A percentile compares a stretch with the other conserved stretches of the same genome.
Evolutionary conservation across 2,329 filamentous ascomycete species (phyloP).

Genomic region (Lomentospora prolificans): DNA sequence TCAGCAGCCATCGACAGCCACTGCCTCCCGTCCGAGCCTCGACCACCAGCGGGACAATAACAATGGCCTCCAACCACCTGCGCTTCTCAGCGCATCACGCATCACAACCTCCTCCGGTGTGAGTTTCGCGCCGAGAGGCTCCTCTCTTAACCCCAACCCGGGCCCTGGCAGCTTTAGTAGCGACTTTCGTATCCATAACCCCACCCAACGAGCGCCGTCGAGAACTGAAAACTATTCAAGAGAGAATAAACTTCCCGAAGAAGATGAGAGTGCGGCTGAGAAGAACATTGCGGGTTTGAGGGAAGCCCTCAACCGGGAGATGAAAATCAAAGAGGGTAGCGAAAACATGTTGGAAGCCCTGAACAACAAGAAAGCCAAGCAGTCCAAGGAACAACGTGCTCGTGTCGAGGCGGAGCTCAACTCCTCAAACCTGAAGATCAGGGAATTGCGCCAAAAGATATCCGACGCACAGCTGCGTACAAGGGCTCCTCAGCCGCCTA

Average conservation of each 20-base stretch:
- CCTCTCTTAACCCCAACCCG: conserved; percentile 60
- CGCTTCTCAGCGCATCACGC: conserved; percentile 29
- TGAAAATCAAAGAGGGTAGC: conserved; percentile 95
- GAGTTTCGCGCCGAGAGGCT: conserved; percentile 54
- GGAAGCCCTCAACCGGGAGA: conserved; percentile 84
- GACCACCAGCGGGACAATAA: conserved; percentile 38
- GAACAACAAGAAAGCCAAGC: conserved; percentile 90
- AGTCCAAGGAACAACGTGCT: conserved; percentile 74
- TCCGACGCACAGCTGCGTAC: conserved; percentile 43
- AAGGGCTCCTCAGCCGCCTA: conserved; percentile 27
- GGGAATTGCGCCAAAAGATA: conserved; percentile 50
- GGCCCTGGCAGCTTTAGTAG: conserved; percentile 82
- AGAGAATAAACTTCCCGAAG: conserved; percentile 51
- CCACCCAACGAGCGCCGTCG: conserved; percentile 54
- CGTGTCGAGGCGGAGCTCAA: conserved; percentile 82
- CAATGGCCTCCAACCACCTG: conserved; percentile 35
- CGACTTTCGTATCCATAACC: conserved; percentile 66
- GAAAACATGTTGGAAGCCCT: conserved; percentile 96
- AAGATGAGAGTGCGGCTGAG: conserved; percentile 48
- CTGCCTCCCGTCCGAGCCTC: conserved; percentile 35
- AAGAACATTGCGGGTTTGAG: conserved; percentile 65
- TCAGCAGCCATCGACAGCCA: conserved; percentile 22
- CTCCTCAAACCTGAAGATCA: conserved; percentile 68
- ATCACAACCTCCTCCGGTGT: conserved; percentile 43
- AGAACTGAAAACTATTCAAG: conserved; percentile 35